phyloP scores from a whole-genome alignment of 805 yeast genomes.

The Kodamaea sagamina region DNA sequence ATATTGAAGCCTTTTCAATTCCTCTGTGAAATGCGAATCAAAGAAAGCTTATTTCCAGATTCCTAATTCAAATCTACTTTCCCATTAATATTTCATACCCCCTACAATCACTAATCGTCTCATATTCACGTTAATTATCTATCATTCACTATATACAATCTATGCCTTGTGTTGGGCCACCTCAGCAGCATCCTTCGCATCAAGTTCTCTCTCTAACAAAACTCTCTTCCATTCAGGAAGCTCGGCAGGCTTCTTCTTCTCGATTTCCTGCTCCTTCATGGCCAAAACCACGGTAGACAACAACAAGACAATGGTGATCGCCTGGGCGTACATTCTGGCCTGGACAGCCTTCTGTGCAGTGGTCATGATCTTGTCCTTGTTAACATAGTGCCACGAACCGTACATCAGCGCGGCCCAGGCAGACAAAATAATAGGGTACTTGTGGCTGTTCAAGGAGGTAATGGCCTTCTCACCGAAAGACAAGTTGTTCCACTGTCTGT shows the following conservation, averaged over 20 bases:
- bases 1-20: too few relatives aligned
- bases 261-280: conserved; percentile 28
- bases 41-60: too few relatives aligned
- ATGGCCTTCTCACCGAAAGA: conserved; percentile 32
- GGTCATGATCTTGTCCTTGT: conserved; percentile 30
- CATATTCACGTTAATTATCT: neutral
- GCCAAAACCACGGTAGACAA: conserved; percentile 30
- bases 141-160: conserved; percentile 4
- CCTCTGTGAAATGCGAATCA: too few relatives aligned
- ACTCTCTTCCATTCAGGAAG: conserved; percentile 27
- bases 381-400: conserved; percentile 31
- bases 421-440: conserved; percentile 37
- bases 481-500: conserved; percentile 35
- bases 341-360: conserved; percentile 30
- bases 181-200: conserved; percentile 8
- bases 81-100: neutral
- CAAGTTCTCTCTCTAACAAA: conserved; percentile 10
- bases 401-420: conserved; percentile 44
- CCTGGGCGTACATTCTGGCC: conserved; percentile 35
- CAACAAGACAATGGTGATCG: conserved; percentile 29
- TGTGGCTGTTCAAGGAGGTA: conserved; percentile 31
- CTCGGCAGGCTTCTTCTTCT: conserved; percentile 23
- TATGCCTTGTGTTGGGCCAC: neutral
- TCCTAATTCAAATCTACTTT: too few relatives aligned
- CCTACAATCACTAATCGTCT: too few relatives aligned